Evolutionary conservation across 2,329 filamentous ascomycete species (phyloP), one percentile per base, ranked within the genome.

Genomic region (Cordyceps fumosorosea): DNA sequence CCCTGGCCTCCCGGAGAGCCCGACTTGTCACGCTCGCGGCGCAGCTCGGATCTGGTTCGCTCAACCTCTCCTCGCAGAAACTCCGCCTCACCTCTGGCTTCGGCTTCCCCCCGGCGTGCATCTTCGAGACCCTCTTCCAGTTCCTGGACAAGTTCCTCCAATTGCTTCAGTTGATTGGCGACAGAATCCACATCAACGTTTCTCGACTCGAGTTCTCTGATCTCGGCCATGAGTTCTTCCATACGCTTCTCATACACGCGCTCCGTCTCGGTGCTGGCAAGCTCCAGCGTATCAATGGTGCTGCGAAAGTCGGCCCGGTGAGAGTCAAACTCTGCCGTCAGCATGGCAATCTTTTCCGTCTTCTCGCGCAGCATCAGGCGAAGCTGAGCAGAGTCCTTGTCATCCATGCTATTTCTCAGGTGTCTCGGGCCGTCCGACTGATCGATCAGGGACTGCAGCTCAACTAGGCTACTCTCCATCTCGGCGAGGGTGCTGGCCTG

Each of bases 101-200:
- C 95, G 11, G 93, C 93, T 76, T 99, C 95, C 7, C 95, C 95
- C 62, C 95, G 84, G 60, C 95, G 84, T 54, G 95, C 93, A 76
- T 99, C 95, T 76, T 99, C 95, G 1, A 99, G 81, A 0, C 95
- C 95, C 74, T 99, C 95, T 74, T 99, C 95, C 0, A 99, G 84
- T 73, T 99, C 95, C 68, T 96, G 93, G 2, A 99, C 95, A 40
- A 98, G 83, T 73, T 98, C 93, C 73, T 98, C 95, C 1, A 99
- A 81, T 75, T 96, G 92, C 77, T 96, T 97, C 60, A 99, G 81
- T 75, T 99, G 95, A 65, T 84, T 84, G 7, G 95, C 93, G 22
- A 99, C 92, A 29, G 87, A 89, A 68, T 97, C 91, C 8, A 99
- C 92, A 72, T 99, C 95, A 63, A 96, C 87, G 47, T 88, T 89